Base-by-base conservation (phyloP, 140 eudicot species). In the Senecio squalidus region DNA sequence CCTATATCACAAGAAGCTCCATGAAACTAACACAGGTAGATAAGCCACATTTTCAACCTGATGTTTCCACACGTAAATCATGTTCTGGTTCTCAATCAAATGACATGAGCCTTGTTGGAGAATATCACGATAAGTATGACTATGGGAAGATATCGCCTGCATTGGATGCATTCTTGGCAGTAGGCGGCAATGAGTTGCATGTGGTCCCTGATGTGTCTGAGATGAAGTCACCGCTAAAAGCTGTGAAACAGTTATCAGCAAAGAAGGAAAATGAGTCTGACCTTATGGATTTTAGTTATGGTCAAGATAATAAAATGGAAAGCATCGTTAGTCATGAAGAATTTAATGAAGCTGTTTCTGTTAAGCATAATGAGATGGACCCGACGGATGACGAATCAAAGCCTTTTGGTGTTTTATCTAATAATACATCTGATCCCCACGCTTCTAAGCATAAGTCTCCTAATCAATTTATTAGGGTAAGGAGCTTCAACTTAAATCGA, bases 81-180 rank as follows among this genome's bases (percentile, higher is more conserved):
- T 76, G 74, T 54, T 70, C 47, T 34, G 58, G 74, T 63, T 69
- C 76, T 11, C 64, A 68, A 43, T 79, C 93, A 40, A 82, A 74
- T 70, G 96, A 80, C 69, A 92, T 92, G 98, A 92, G 92, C 68
- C 82, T 92, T 61, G 89, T 83, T 63, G 84, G 82, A 61, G 95
- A 76, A 62, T 77, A 73, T 46, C 66, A 75, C 6, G 58, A 43
- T 28, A 71, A 66, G 64, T 92, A 87, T 55, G 83, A 87, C 70
- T 92, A 81, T 48, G 96, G 81, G 64, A 78, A 73, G 53, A 33
- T 91, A 33, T 78, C 89, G 6, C 95, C 98, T 62, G 75, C 64
- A 40, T 39, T 90, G 73, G 77, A 78, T 73, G 75, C 77, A 4
- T 69, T 83, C 14, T 69, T 90, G 76, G 85, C 84, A 15, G 86